Conservation (phyloP, 108 stramenopile genomes). For the Skeletonema grethae region DNA sequence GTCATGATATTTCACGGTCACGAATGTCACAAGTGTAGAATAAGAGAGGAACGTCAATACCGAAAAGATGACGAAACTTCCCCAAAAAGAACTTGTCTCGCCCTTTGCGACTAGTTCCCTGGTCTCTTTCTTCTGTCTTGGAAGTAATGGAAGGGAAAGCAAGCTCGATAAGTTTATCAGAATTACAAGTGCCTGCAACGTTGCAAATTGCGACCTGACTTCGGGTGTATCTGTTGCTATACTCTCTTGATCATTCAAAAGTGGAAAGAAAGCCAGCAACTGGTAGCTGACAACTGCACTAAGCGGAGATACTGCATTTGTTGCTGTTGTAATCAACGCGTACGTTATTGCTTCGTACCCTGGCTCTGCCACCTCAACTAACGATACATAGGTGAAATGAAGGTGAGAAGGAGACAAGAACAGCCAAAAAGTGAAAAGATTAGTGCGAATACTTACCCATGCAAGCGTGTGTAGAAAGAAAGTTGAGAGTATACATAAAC, state of each 20-base stretch:
- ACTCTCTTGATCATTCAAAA: constrained; percentile 38
- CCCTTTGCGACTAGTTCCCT: constrained; percentile 52
- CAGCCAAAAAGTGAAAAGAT: not conserved
- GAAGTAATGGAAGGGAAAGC: constrained; percentile 44
- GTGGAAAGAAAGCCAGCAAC: constrained; percentile 48
- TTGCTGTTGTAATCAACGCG: constrained; percentile 47
- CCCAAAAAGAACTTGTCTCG: constrained; percentile 38
- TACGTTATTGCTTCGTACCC: constrained; percentile 53
- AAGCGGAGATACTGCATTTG: constrained; percentile 45
- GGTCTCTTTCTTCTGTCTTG: constrained; percentile 55
- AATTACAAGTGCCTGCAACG: constrained; percentile 32
- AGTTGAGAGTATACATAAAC: constrained; percentile 54
- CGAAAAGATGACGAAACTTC: constrained; percentile 25
- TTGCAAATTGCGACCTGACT: constrained; percentile 42
- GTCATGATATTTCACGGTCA: constrained; percentile 46
- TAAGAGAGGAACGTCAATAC: constrained; percentile 40
- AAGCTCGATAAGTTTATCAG: constrained; percentile 45
- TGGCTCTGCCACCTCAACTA: constrained; percentile 49
- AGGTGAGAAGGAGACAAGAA: not conserved
- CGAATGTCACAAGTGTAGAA: constrained; percentile 41
- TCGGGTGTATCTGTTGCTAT: constrained; percentile 48
- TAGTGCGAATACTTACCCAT: constrained; percentile 13
- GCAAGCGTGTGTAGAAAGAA: constrained; percentile 38
- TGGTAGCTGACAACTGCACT: constrained; percentile 51
- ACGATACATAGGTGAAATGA: not conserved